Conservation (phyloP, 805 yeast genomes). For the Candida silvicultrix region DNA sequence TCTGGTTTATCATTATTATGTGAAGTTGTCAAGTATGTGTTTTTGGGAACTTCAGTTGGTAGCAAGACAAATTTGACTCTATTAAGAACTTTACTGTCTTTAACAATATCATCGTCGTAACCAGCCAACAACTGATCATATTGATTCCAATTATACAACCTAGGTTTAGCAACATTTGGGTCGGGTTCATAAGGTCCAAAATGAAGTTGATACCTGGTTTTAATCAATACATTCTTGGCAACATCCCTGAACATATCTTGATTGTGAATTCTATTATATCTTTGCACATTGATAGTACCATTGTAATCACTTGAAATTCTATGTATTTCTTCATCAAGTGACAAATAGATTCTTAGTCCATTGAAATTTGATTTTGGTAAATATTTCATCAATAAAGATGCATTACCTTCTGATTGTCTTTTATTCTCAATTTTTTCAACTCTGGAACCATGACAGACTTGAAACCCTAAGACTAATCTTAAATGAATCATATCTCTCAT, state of each 20-base stretch:
- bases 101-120: constrained; percentile 60
- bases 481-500: constrained; percentile 84
- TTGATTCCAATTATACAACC: constrained; percentile 78
- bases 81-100: constrained; percentile 48
- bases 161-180: constrained; percentile 45
- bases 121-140: constrained; percentile 93
- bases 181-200: constrained; percentile 55
- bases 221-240: constrained; percentile 50
- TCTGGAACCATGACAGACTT: constrained; percentile 69
- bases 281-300: constrained; percentile 72
- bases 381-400: constrained; percentile 49
- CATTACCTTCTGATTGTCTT: constrained; percentile 48
- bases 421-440: constrained; percentile 63
- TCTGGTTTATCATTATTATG: constrained; percentile 46
- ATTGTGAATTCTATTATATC: constrained; percentile 43
- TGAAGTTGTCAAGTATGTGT: constrained; percentile 24
- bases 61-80: constrained; percentile 79
- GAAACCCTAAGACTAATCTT: constrained; percentile 83
- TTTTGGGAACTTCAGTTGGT: constrained; percentile 67
- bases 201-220: constrained; percentile 71
- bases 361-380: constrained; percentile 39
- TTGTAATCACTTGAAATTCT: constrained; percentile 68
- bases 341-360: constrained; percentile 67
- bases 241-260: constrained; percentile 23
- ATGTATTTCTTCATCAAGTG: constrained; percentile 80